Conservation (phyloP, 257 asterid genomes). For the Solanum piurae region DNA sequence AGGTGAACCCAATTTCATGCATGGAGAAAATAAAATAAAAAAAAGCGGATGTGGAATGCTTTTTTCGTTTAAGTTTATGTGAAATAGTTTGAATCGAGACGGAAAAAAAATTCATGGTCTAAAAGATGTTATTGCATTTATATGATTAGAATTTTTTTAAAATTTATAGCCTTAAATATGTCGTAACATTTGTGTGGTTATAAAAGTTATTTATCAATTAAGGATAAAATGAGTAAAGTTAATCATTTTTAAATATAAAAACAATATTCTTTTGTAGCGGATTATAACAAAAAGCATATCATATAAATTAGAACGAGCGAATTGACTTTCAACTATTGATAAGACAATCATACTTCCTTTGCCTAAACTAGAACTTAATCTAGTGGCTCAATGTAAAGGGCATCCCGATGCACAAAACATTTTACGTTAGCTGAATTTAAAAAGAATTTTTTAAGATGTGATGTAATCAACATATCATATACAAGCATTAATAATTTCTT, state of each 20-base stretch:
- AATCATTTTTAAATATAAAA: too few species aligned
- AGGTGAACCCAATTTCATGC: background rate
- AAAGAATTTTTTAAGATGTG: accelerated
- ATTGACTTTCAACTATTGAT: background rate
- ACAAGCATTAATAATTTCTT: background rate
- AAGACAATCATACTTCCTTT: background rate
- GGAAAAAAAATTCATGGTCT: too few species aligned
- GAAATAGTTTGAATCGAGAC: background rate
- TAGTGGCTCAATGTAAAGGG: too few species aligned
- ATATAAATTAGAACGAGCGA: background rate
- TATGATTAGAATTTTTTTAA: too few species aligned
- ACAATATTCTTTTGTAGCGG: accelerated
- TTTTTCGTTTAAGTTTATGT: too few species aligned
- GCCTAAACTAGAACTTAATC: background rate
- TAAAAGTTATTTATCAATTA: too few species aligned
- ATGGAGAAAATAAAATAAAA: background rate
- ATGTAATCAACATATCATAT: background rate
- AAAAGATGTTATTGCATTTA: too few species aligned
- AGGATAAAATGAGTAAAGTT: too few species aligned
- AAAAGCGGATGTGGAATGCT: accelerated
- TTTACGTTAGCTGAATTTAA: background rate
- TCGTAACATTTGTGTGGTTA: too few species aligned
- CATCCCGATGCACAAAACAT: background rate
- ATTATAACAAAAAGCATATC: accelerated
- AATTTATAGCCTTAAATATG: too few species aligned